A percentile compares a stretch with the other conserved stretches of the same genome.
Evolutionary conservation across 345 rosid genomes (phyloP).

Genomic region (Linum trigynum): DNA sequence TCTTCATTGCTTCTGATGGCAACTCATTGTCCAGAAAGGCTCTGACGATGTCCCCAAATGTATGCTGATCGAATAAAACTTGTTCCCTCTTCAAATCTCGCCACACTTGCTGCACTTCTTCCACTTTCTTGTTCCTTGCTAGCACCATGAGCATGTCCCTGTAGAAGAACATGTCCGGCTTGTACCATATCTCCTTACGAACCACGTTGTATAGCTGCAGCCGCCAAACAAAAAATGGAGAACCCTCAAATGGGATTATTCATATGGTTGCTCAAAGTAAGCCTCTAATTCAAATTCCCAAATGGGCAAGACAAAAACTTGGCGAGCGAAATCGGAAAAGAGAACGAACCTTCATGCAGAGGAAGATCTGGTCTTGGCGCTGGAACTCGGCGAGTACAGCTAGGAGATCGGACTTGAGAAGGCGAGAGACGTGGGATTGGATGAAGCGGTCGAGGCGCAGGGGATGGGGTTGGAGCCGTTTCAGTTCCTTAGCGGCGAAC

Average conservation of each 20-base stretch:
- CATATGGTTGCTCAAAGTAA: background rate
- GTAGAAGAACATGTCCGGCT: conserved; percentile 85
- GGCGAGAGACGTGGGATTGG: conserved; percentile 56
- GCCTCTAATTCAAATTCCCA: background rate
- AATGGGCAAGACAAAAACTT: background rate
- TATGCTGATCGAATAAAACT: conserved; percentile 83
- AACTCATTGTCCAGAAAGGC: conserved; percentile 57
- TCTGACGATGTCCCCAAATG: conserved; percentile 72
- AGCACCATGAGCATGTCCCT: conserved; percentile 95
- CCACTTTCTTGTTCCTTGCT: conserved; percentile 67
- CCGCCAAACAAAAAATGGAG: background rate
- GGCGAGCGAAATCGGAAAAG: background rate
- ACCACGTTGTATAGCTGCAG: conserved; percentile 67
- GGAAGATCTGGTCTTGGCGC: conserved; percentile 81
- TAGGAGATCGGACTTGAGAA: conserved; percentile 81
- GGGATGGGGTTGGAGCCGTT: conserved; percentile 52
- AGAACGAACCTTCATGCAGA: conserved; percentile 67
- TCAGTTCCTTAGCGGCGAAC: conserved; percentile 72
- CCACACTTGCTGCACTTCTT: conserved; percentile 59
- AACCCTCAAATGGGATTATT: background rate
- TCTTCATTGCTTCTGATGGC: conserved; percentile 63
- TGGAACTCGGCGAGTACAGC: conserved; percentile 84
- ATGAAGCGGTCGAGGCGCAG: conserved; percentile 56
- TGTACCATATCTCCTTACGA: conserved; percentile 85
- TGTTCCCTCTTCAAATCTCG: conserved; percentile 67